Conservation (phyloP, 371 early-diverging fungal species). For the Coemansia sp. region DNA sequence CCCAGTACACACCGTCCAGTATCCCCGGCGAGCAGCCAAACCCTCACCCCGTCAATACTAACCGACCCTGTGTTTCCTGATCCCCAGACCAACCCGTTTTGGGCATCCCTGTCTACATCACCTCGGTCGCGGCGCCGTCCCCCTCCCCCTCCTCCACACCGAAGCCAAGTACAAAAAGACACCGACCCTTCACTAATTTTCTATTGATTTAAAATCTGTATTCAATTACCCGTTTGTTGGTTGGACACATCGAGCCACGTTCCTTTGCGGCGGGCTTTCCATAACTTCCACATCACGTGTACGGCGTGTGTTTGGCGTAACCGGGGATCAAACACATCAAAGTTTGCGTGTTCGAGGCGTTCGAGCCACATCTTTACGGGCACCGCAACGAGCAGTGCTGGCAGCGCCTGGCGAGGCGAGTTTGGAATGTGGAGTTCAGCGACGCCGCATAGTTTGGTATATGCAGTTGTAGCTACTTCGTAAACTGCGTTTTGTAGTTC, state of each 20-base stretch:
- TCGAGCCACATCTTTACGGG: constrained; percentile 55
- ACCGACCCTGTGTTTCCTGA: neutral
- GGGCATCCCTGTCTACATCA: neutral
- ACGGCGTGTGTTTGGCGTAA: constrained; percentile 46
- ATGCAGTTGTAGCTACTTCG: constrained; percentile 47
- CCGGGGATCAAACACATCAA: constrained; percentile 55
- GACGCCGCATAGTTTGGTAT: constrained; percentile 50
- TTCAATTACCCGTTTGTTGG: neutral
- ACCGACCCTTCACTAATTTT: neutral
- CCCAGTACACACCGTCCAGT: neutral
- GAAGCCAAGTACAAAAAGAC: neutral
- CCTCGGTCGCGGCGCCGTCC: neutral
- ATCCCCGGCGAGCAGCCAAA: neutral
- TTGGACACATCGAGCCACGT: constrained; percentile 37
- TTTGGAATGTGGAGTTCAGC: constrained; percentile 45
- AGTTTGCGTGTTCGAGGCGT: constrained; percentile 55
- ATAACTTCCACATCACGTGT: constrained; percentile 54
- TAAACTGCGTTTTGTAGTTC: constrained; percentile 46
- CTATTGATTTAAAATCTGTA: neutral
- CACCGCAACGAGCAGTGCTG: constrained; percentile 56
- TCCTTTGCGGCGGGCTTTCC: constrained; percentile 46
- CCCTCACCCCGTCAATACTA: neutral
- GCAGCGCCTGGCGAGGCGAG: constrained; percentile 50
- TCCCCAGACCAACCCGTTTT: constrained; percentile 4
- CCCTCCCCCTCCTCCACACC: neutral